A percentile compares a stretch with the other conserved stretches of the same genome.
These are phyloP conservation scores for Emmonsiellopsis sp. DNA, from an alignment of 2,329 filamentous ascomycete genomes.

Conservation along the genomic window DNA sequence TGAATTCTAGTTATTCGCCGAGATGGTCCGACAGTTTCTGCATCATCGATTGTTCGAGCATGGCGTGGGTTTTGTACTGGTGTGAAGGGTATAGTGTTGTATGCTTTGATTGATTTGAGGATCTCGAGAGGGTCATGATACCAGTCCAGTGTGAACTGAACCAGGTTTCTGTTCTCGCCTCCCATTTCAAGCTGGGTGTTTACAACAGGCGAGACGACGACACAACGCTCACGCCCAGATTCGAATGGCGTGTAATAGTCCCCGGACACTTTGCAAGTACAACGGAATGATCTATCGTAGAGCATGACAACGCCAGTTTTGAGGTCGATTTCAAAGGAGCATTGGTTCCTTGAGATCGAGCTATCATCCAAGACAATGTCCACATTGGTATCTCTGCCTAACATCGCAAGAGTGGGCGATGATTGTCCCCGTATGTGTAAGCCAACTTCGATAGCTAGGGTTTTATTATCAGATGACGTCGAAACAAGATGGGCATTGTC, in stretches of 20 bases:
- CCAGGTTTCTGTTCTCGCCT: conserved; percentile 5
- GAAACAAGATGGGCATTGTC: conserved; percentile 1
- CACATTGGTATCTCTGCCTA: background rate
- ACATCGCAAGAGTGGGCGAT: conserved; percentile 3
- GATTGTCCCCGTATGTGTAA: background rate
- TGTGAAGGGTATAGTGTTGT: too few relatives aligned
- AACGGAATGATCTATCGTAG: conserved; percentile 11
- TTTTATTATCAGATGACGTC: background rate
- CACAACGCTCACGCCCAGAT: conserved; percentile 8
- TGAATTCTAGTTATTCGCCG: background rate
- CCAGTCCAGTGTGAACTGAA: conserved; percentile 8
- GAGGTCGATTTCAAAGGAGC: conserved; percentile 12
- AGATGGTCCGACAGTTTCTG: background rate
- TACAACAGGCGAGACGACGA: conserved; percentile 10
- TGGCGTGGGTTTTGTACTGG: background rate
- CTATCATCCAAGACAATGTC: conserved; percentile 7
- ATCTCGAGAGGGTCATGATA: conserved; percentile 2
- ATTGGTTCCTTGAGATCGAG: conserved; percentile 10
- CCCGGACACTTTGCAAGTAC: conserved; percentile 10
- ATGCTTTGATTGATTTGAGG: background rate
- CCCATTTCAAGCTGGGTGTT: conserved; percentile 15
- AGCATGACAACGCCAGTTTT: conserved; percentile 8
- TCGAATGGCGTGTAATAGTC: conserved; percentile 11
- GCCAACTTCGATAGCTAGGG: background rate
- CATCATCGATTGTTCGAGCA: conserved; percentile 2